phyloP scores from a whole-genome alignment of 192 early-diverging fungal genomes.

The Endogone sp. region DNA sequence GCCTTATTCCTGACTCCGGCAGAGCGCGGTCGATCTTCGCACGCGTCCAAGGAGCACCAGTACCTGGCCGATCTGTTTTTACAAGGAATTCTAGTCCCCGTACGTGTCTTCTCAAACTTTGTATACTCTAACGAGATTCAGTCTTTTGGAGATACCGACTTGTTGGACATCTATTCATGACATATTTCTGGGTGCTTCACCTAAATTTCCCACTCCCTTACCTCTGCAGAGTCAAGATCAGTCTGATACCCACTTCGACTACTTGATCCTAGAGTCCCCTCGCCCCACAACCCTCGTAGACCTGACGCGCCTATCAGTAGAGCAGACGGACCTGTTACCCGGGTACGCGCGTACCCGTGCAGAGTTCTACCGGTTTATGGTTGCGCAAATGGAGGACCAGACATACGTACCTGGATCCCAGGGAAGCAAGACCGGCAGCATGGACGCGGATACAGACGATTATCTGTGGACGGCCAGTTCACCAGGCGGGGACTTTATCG shows the following conservation, averaged over 20 bases:
- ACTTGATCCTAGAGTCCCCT: constrained; percentile 39
- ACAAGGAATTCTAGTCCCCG: constrained; percentile 42
- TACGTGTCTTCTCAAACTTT: no score
- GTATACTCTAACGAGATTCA: no score
- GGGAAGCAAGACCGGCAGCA: constrained; percentile 3
- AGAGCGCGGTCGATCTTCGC: constrained; percentile 45
- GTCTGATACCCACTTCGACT: constrained; percentile 25
- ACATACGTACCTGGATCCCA: constrained; percentile 7
- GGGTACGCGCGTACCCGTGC: constrained; percentile 22
- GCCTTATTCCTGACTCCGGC: constrained; percentile 42
- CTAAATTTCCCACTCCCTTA: constrained; percentile 5
- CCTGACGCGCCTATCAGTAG: constrained; percentile 32
- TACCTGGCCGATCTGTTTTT: constrained; percentile 45
- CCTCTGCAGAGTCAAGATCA: constrained; percentile 18
- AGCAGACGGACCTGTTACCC: constrained; percentile 39
- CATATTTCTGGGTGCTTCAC: neutral
- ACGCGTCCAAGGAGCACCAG: constrained; percentile 46
- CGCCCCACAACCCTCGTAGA: constrained; percentile 48
- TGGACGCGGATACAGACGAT: no score
- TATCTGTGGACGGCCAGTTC: no score
- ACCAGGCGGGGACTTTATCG: constrained; percentile 1
- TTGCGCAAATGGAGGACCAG: neutral
- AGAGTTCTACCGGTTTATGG: neutral
- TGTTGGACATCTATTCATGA: no score
- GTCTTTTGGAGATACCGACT: no score